A percentile compares a stretch with the other conserved stretches of the same genome.
Conservation (phyloP, 768 basidiomycete genomes). For the Grammothele lineata region DNA sequence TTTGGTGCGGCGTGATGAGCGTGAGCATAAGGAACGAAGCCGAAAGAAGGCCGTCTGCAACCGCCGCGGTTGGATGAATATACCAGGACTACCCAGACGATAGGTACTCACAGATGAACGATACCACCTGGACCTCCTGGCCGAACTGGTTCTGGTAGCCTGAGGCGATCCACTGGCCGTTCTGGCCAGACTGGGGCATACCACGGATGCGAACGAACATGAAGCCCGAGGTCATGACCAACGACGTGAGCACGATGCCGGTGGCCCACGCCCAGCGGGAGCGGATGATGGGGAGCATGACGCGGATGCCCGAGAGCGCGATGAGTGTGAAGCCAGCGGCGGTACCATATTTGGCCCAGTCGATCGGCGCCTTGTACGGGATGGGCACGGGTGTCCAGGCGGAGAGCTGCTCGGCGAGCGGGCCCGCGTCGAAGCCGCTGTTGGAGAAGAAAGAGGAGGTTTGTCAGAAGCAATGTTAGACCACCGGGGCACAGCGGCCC, state of each 20-base stretch:
- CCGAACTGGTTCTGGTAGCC: constrained; percentile 92
- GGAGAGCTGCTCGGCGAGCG: constrained; percentile 73
- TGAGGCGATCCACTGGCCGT: constrained; percentile 76
- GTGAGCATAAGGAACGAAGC: constrained; percentile 78
- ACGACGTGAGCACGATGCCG: constrained; percentile 54
- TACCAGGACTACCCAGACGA: neutral
- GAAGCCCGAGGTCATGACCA: constrained; percentile 87
- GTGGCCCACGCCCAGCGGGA: constrained; percentile 79
- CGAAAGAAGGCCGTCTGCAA: constrained; percentile 75
- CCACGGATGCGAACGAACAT: constrained; percentile 96
- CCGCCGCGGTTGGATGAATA: neutral
- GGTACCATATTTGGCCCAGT: constrained; percentile 58
- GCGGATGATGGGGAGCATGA: constrained; percentile 58
- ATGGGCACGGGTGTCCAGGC: constrained; percentile 73
- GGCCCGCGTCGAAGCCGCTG: constrained; percentile 81
- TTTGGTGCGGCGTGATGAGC: constrained; percentile 73
- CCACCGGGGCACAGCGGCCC: too few species aligned
- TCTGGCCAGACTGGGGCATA: constrained; percentile 60
- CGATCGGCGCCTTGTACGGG: constrained; percentile 76
- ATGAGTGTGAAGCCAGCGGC: constrained; percentile 42
- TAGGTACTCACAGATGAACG: constrained; percentile 70
- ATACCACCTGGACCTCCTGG: constrained; percentile 87
- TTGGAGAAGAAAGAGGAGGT: neutral
- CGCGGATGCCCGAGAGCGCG: constrained; percentile 48
- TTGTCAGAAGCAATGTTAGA: too few species aligned